phyloP scores from a whole-genome alignment of 208 protist genomes.

The Tritrichomonas musculus region DNA sequence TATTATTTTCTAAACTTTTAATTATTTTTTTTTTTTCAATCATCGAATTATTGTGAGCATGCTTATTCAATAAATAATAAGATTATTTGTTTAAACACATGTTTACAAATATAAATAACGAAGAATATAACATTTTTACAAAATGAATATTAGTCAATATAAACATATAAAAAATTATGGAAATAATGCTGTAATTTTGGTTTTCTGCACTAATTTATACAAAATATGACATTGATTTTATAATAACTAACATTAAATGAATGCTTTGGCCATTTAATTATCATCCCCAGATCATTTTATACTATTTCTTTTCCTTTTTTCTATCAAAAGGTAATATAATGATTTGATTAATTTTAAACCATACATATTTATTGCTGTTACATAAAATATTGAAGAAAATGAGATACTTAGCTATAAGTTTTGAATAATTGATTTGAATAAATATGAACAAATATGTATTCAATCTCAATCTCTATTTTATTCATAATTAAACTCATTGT shows the following conservation, averaged over 20 bases:
- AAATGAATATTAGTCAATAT: neutral
- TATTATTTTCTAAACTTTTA: too few relatives aligned
- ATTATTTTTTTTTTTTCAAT: too few relatives aligned
- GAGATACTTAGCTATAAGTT: neutral
- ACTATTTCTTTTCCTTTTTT: neutral
- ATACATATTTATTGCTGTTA: neutral
- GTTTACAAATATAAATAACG: neutral
- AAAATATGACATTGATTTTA: neutral
- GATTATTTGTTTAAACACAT: neutral
- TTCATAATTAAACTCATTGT: too few relatives aligned
- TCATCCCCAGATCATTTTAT: neutral
- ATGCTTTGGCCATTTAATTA: neutral
- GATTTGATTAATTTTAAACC: neutral
- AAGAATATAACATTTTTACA: neutral
- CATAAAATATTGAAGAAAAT: neutral
- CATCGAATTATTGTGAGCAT: too few relatives aligned
- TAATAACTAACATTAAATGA: neutral
- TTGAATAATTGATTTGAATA: neutral
- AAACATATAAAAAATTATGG: neutral
- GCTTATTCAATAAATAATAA: too few relatives aligned
- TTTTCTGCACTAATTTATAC: neutral
- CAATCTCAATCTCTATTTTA: too few relatives aligned
- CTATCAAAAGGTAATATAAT: neutral
- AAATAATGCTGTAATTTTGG: neutral
- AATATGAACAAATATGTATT: neutral